Percentiles rank a stretch among this genome's conserved stretches.
phyloP scores from a whole-genome alignment of 495 filamentous ascomycete genomes.

The Neurospora sublineolata region DNA sequence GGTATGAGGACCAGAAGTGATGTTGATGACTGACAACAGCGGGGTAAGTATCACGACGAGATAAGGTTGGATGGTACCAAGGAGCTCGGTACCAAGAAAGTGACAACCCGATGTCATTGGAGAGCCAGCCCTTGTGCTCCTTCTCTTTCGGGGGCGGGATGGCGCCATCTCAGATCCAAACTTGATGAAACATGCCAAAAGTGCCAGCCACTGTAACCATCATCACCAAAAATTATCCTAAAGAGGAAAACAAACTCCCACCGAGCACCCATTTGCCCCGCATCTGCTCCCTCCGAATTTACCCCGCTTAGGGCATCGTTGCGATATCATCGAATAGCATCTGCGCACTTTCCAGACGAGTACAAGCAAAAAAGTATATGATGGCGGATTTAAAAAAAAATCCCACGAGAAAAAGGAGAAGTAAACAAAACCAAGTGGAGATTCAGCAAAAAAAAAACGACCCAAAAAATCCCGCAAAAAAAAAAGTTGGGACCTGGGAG shows the following conservation, averaged over 20 bases:
- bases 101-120: background rate
- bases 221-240: background rate
- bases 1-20: background rate
- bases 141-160: background rate
- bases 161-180: too few species aligned
- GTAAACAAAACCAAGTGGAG: background rate
- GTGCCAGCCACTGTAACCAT: background rate
- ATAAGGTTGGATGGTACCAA: background rate
- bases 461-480: background rate
- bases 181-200: too few species aligned
- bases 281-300: background rate
- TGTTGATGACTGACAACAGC: background rate
- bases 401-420: background rate
- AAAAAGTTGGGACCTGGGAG: background rate
- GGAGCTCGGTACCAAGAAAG: background rate
- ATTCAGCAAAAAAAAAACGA: background rate
- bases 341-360: background rate
- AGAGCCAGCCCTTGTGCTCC: background rate
- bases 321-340: background rate
- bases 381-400: background rate
- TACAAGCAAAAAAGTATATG: background rate
- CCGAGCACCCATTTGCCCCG: background rate
- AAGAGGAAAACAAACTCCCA: background rate
- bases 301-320: background rate
- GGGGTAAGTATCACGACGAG: background rate